Evolutionary conservation across 352 stramenopile genomes (phyloP).

Genomic region (Pilasporangium apinafurcum): DNA sequence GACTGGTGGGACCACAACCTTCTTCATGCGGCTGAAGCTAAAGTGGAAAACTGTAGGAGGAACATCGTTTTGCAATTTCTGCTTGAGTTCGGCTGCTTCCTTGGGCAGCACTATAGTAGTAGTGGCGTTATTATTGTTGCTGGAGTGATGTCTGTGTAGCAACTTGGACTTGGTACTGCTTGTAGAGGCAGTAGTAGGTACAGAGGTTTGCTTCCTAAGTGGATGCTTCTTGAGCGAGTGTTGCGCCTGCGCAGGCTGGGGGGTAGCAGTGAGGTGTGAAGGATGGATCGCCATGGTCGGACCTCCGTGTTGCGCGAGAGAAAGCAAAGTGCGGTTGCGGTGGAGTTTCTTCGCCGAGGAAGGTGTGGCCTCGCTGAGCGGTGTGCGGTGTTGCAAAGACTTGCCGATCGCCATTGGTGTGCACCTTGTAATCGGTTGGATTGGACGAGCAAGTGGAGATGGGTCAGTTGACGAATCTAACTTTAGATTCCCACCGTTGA

Average conservation of each 20-base stretch:
- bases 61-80: conserved; percentile 38
- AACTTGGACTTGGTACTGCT: not conserved
- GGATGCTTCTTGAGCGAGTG: conserved; percentile 9
- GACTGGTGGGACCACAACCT: conserved; percentile 44
- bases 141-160: conserved; percentile 1
- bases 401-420: conserved; percentile 9
- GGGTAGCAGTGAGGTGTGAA: no score
- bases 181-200: not conserved
- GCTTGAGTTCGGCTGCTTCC: conserved; percentile 52
- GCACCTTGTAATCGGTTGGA: no score
- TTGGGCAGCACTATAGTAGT: conserved; percentile 25
- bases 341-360: not conserved
- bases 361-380: conserved; percentile 4
- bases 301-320: conserved; percentile 22
- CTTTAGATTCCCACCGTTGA: no score
- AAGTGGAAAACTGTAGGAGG: conserved; percentile 43
- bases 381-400: not conserved
- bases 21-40: conserved; percentile 53
- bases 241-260: conserved; percentile 6
- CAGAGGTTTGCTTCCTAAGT: no score
- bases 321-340: conserved; percentile 15
- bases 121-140: conserved; percentile 11
- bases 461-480: no score
- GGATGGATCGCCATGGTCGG: conserved; percentile 14
- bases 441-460: no score